Conservation (phyloP, 768 basidiomycete genomes). For the Hemileccinum rubropunctum region DNA sequence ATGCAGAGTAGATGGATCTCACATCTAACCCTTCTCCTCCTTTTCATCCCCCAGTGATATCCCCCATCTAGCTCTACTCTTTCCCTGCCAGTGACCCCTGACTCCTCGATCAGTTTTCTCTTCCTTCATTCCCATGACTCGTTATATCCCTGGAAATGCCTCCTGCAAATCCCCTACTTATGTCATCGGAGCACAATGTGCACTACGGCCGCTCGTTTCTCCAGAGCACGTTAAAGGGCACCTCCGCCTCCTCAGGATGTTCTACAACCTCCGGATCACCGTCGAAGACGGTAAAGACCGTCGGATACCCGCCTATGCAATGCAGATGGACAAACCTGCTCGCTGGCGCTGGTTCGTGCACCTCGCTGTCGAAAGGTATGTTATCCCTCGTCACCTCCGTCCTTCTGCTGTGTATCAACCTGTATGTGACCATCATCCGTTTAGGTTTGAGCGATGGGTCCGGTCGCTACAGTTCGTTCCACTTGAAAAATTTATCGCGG, state of each 20-base stretch:
- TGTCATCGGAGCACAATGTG: constrained; percentile 18
- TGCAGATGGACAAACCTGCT: constrained; percentile 22
- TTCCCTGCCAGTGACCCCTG: neutral
- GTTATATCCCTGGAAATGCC: neutral
- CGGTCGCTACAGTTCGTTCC: constrained; percentile 20
- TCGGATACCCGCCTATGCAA: constrained; percentile 25
- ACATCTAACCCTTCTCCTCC: constrained; percentile 1
- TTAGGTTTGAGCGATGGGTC: constrained; percentile 38
- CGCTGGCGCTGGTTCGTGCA: constrained; percentile 42
- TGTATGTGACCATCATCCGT: neutral
- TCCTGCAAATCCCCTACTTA: constrained; percentile 5
- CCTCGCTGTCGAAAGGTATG: constrained; percentile 38
- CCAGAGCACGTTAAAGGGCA: constrained; percentile 33
- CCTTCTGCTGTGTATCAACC: neutral
- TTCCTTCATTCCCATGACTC: neutral
- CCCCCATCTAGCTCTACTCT: neutral
- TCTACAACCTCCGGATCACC: constrained; percentile 26
- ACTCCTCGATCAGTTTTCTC: neutral
- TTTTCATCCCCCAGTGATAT: neutral
- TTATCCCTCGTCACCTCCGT: no score
- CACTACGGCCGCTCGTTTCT: constrained; percentile 29
- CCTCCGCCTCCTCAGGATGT: constrained; percentile 33
- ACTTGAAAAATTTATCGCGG: constrained; percentile 25
- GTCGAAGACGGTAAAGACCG: constrained; percentile 30
- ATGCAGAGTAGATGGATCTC: constrained; percentile 3